phyloP scores from a whole-genome alignment of 257 asterid genomes.

The Vinca minor region DNA sequence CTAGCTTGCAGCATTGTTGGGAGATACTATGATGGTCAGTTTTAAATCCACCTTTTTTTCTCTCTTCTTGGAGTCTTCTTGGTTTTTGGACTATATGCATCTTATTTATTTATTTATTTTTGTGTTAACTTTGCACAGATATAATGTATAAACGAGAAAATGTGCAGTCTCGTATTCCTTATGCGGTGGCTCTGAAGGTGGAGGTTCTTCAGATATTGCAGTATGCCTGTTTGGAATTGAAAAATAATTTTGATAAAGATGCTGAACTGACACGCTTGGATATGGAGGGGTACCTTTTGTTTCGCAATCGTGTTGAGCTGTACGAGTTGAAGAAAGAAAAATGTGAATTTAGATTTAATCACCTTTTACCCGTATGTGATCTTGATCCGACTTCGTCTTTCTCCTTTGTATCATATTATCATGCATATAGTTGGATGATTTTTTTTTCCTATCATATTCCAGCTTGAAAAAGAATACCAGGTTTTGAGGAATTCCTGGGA shows the following conservation, averaged over 20 bases:
- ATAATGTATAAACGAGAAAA: neutral
- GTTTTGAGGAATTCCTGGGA: neutral
- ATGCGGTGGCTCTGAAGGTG: neutral
- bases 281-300: neutral
- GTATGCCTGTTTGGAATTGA: neutral
- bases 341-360: neutral
- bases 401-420: no score
- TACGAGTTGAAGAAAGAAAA: neutral
- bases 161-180: neutral
- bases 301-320: neutral
- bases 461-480: neutral
- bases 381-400: no score
- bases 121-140: neutral
- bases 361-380: neutral
- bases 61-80: neutral
- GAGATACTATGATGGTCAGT: neutral
- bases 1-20: neutral
- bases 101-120: no score
- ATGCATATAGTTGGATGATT: neutral
- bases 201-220: neutral
- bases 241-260: neutral
- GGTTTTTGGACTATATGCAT: neutral
- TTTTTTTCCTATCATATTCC: neutral
- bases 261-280: neutral
- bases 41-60: no score